A percentile compares a stretch with the other conserved stretches of the same genome.
Evolutionary conservation across 306 rosid genomes (phyloP).

Genomic region (Malus asiatica): DNA sequence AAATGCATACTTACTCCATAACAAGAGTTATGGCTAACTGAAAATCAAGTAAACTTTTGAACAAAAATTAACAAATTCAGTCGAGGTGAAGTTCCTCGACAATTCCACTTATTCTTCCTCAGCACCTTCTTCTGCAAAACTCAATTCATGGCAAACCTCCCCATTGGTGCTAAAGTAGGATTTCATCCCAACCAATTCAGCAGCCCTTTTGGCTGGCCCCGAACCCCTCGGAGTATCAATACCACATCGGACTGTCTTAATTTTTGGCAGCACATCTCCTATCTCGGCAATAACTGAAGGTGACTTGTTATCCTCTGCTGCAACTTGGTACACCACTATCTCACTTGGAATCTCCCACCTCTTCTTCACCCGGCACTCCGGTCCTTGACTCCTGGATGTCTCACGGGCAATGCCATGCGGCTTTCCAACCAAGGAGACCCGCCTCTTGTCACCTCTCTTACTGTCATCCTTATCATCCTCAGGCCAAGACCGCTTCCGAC

Average conservation of each 20-base stretch:
- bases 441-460: slow-evolving; percentile 39
- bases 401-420: slow-evolving; percentile 17
- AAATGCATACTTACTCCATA: slow-evolving; percentile 1
- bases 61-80: background rate
- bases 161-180: slow-evolving; percentile 37
- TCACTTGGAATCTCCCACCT: slow-evolving; percentile 52
- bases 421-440: slow-evolving; percentile 31
- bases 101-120: slow-evolving; percentile 18
- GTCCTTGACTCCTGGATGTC: slow-evolving; percentile 17
- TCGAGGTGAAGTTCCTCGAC: background rate
- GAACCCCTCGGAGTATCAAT: slow-evolving; percentile 71
- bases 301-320: slow-evolving; percentile 12
- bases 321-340: slow-evolving; percentile 22
- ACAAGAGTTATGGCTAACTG: background rate
- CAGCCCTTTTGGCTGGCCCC: slow-evolving; percentile 73
- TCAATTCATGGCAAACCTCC: slow-evolving; percentile 52
- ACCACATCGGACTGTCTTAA: slow-evolving; percentile 33
- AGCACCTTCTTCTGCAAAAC: slow-evolving; percentile 47
- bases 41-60: background rate
- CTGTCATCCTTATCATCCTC: slow-evolving; percentile 47
- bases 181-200: slow-evolving; percentile 47
- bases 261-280: slow-evolving; percentile 51
- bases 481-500: slow-evolving; percentile 62
- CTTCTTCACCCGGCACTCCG: slow-evolving; percentile 50
- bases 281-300: slow-evolving; percentile 1